Base-by-base conservation (phyloP, 140 eudicot species). In the Cichorium intybus region DNA sequence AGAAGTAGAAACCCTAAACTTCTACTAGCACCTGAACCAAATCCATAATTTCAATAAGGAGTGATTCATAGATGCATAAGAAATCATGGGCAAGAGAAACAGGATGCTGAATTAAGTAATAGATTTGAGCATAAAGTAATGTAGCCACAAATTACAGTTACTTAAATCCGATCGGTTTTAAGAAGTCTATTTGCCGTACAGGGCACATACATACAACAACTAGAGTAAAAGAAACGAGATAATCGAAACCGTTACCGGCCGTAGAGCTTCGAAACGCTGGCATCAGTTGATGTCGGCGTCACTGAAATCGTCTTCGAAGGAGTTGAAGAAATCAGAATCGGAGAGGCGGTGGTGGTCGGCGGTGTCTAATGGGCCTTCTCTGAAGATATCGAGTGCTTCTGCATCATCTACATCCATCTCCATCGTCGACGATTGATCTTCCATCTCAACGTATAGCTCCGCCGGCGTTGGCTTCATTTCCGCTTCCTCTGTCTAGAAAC, bases 321-420 rank as follows among this genome's bases (percentile, higher is more conserved):
- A 56, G 69, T 81, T 84, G 89, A 77, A 86, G 77, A 90, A 90
- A 45, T 90, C 97, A 47, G 92, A 58, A 60, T 89, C 92, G 6
- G 85, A 73, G 17, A 86, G 74, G 27, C 86, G 82, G 80, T 83
- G 84, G 67, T 79, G 69, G 46, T 82, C 87, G 69, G 71, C 33
- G 51, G 76, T 64, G 49, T 66, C 71, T 56, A 84, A 52, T 0
- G 88, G 86, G 24, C 85, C 83, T 51, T 84, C 97, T 11, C 95
- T 87, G 75, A 90, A 86, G 18, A 86, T 55, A 58, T 90, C 95
- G 22, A 84, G 66, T 6, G 89, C 74, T 5, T 84, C 97, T 4
- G 70, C 79, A 78, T 89, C 97, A 63, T 89, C 97, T 0, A 86
- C 92, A 49, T 89, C 93, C 97, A 90, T 87, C 0, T 89, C 93